A percentile compares a stretch with the other conserved stretches of the same genome.
These are phyloP conservation scores for Calonectria pauciramosa DNA, from an alignment of 2,329 filamentous ascomycete species.

Conservation along the genomic window DNA sequence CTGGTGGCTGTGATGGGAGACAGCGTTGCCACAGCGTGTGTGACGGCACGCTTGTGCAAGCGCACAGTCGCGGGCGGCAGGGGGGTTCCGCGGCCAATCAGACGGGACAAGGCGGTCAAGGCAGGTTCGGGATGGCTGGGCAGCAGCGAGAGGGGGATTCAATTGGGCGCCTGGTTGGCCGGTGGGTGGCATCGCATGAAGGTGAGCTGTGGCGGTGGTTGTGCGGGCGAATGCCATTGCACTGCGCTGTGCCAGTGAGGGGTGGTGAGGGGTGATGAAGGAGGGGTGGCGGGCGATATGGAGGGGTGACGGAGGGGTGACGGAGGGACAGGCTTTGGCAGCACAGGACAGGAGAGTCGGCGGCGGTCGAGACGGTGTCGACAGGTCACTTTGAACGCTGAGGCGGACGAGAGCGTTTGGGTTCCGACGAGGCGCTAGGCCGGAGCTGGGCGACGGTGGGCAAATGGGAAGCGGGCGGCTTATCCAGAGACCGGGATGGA, in stretches of 20 bases:
- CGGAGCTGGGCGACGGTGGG: not conserved
- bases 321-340: not conserved
- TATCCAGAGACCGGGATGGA: not conserved
- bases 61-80: constrained; percentile 4
- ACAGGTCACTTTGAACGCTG: constrained; percentile 18
- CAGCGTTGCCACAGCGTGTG: constrained; percentile 40
- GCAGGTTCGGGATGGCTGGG: not conserved
- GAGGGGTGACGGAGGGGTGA: not conserved
- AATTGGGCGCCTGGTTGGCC: constrained; percentile 18
- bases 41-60: constrained; percentile 56
- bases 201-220: not conserved
- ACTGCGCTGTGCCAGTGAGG: not conserved
- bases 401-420: constrained; percentile 11
- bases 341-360: not conserved
- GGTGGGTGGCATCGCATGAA: constrained; percentile 13
- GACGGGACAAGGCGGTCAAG: not conserved
- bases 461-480: constrained; percentile 6
- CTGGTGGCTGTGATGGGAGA: not conserved
- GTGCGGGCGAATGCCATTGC: not conserved
- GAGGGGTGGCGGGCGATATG: not conserved
- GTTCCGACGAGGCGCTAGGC: constrained; percentile 11
- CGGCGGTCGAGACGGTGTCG: constrained; percentile 6
- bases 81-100: constrained; percentile 6
- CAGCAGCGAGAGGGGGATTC: not conserved
- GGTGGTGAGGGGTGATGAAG: not conserved